Percentiles rank a stretch among this genome's conserved stretches.
Conservation (phyloP, 2,329 filamentous ascomycete genomes). For the Epichloe scottii region DNA sequence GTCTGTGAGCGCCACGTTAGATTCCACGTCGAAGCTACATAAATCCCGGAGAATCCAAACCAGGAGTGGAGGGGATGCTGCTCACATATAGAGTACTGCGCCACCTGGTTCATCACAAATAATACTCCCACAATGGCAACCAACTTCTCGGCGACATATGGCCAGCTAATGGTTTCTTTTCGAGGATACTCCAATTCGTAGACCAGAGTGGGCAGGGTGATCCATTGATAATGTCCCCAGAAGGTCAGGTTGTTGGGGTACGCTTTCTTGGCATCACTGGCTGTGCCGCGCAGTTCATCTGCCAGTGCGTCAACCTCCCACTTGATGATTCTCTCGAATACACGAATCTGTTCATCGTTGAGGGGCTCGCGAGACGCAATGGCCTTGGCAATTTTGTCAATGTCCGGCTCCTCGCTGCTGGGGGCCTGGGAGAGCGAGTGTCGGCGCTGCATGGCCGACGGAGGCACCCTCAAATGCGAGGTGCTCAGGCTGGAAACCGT, state of each 20-base stretch:
- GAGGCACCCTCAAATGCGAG: slow-evolving; percentile 28
- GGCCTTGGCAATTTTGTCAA: slow-evolving; percentile 47
- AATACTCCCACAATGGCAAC: slow-evolving; percentile 60
- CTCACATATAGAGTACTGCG: slow-evolving; percentile 57
- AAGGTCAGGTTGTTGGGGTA: slow-evolving; percentile 61
- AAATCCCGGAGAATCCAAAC: too few species aligned
- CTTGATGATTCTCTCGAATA: slow-evolving; percentile 53
- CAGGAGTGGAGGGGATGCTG: too few species aligned
- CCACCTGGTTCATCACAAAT: slow-evolving; percentile 68
- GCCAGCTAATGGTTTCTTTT: slow-evolving; percentile 55
- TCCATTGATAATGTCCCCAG: slow-evolving; percentile 57
- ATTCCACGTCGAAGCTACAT: background rate
- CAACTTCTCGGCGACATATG: slow-evolving; percentile 61
- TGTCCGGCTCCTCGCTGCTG: slow-evolving; percentile 33
- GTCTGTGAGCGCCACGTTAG: slow-evolving; percentile 24
- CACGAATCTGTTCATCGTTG: slow-evolving; percentile 45
- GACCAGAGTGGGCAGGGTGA: slow-evolving; percentile 61
- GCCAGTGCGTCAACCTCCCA: slow-evolving; percentile 52
- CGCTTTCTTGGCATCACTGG: slow-evolving; percentile 31
- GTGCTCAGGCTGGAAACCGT: slow-evolving; percentile 30
- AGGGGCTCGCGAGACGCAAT: slow-evolving; percentile 50
- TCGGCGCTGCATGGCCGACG: slow-evolving; percentile 31
- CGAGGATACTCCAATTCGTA: slow-evolving; percentile 72
- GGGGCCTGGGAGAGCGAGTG: slow-evolving; percentile 23
- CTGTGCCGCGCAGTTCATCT: slow-evolving; percentile 53